These are phyloP conservation scores for Neonectria neomacrospora DNA, from an alignment of 2,329 filamentous ascomycete species.

Conservation along the genomic window DNA sequence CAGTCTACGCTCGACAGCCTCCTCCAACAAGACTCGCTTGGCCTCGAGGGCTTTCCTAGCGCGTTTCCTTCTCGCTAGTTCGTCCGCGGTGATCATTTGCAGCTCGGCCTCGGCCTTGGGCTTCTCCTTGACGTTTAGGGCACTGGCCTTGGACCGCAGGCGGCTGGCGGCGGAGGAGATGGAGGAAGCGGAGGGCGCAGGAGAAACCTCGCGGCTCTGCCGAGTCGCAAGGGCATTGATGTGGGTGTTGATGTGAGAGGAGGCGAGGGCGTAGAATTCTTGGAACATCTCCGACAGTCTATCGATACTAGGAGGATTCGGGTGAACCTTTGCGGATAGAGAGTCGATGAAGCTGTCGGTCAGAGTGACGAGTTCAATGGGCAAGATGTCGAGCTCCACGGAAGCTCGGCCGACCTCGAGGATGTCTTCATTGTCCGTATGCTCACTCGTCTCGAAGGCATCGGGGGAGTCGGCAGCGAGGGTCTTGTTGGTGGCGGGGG, in stretches of 20 bases:
- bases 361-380: constrained; percentile 91
- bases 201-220: constrained; percentile 74
- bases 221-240: constrained; percentile 81
- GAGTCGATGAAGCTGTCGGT: constrained; percentile 95
- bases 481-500: constrained; percentile 44
- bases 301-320: constrained; percentile 84
- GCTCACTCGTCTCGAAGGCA: constrained; percentile 60
- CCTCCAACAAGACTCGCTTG: constrained; percentile 82
- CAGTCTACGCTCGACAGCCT: constrained; percentile 87
- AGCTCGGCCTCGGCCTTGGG: constrained; percentile 65
- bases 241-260: constrained; percentile 86
- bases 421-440: constrained; percentile 57
- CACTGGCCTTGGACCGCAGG: constrained; percentile 65
- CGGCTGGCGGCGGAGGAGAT: constrained; percentile 67
- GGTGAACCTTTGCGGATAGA: constrained; percentile 85
- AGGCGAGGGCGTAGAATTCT: constrained; percentile 87
- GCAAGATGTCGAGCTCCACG: constrained; percentile 86
- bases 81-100: constrained; percentile 90
- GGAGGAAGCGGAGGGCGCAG: constrained; percentile 64
- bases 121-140: constrained; percentile 65
- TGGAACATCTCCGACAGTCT: constrained; percentile 89
- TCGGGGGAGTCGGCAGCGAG: constrained; percentile 51
- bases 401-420: constrained; percentile 63
- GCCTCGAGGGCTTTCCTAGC: constrained; percentile 81
- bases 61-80: constrained; percentile 82